Conservation (phyloP, 2,329 filamentous ascomycete species). For the Capronia coronata region DNA sequence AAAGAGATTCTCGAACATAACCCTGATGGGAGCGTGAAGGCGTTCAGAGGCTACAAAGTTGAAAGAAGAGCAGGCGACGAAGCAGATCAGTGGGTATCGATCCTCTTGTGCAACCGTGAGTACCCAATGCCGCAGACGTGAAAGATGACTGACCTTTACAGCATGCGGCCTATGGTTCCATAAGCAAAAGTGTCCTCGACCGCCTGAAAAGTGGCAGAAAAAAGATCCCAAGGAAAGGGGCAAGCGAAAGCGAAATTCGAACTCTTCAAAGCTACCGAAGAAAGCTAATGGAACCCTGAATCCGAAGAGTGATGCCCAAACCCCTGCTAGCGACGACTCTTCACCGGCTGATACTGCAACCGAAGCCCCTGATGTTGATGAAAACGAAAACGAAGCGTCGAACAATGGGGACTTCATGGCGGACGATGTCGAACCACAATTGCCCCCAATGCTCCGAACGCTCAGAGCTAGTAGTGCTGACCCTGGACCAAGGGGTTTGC, state of each 20-base stretch:
- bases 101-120: slow-evolving; percentile 81
- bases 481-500: slow-evolving; percentile 27
- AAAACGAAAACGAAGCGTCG: slow-evolving; percentile 26
- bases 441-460: slow-evolving; percentile 35
- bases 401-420: slow-evolving; percentile 31
- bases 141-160: slow-evolving; percentile 32
- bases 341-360: slow-evolving; percentile 29
- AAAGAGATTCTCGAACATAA: slow-evolving; percentile 63
- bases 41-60: slow-evolving; percentile 68
- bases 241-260: slow-evolving; percentile 32
- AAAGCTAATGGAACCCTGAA: slow-evolving; percentile 33
- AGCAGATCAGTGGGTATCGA: slow-evolving; percentile 64
- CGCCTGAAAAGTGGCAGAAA: slow-evolving; percentile 74
- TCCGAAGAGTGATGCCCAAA: slow-evolving; percentile 32
- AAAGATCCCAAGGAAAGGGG: slow-evolving; percentile 40
- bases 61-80: slow-evolving; percentile 64
- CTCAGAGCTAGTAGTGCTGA: slow-evolving; percentile 46
- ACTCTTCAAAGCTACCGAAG: slow-evolving; percentile 30
- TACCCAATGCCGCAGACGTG: slow-evolving; percentile 28
- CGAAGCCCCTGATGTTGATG: slow-evolving; percentile 20
- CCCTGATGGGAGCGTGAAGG: slow-evolving; percentile 54
- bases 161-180: slow-evolving; percentile 91
- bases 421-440: slow-evolving; percentile 34
- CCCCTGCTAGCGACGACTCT: slow-evolving; percentile 35
- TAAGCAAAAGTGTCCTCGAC: slow-evolving; percentile 79